phyloP scores from a whole-genome alignment of 1,139 yeast species.

The Sugiyamaella novakii region DNA sequence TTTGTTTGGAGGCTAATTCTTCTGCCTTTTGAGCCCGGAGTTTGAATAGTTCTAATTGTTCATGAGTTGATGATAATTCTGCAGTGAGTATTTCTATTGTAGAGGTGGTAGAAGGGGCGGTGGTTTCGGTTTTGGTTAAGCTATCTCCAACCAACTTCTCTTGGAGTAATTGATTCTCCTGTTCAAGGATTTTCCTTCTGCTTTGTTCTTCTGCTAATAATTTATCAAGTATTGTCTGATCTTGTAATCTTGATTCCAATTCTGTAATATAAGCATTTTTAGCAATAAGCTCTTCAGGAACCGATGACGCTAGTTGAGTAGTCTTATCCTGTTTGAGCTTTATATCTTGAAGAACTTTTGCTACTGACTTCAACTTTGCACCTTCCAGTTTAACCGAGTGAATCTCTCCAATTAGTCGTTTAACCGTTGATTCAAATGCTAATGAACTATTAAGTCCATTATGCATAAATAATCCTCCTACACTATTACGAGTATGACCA shows the following conservation, averaged over 20 bases:
- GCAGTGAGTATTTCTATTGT: conserved; percentile 16
- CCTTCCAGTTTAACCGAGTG: conserved; percentile 50
- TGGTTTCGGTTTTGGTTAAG: background rate
- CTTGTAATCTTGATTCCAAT: conserved; percentile 11
- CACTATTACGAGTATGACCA: conserved; percentile 56
- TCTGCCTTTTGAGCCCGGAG: conserved; percentile 31
- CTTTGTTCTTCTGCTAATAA: conserved; percentile 17
- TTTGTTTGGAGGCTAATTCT: conserved; percentile 25
- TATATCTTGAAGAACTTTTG: conserved; percentile 43
- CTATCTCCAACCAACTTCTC: conserved; percentile 7
- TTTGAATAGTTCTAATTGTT: conserved; percentile 25
- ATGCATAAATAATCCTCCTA: conserved; percentile 65
- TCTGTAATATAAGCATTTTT: conserved; percentile 32
- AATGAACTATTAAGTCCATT: conserved; percentile 60
- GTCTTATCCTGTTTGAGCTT: conserved; percentile 29
- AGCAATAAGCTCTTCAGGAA: conserved; percentile 30
- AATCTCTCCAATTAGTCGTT: conserved; percentile 50
- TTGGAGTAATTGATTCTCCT: conserved; percentile 16
- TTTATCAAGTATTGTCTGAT: conserved; percentile 13
- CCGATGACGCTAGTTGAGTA: conserved; percentile 23
- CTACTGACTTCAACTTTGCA: conserved; percentile 49
- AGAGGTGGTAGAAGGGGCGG: background rate
- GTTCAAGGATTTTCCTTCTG: conserved; percentile 13
- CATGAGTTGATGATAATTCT: conserved; percentile 20
- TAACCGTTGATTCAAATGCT: conserved; percentile 53